Conservation (phyloP, 768 basidiomycete species). For the Suillus spraguei region DNA sequence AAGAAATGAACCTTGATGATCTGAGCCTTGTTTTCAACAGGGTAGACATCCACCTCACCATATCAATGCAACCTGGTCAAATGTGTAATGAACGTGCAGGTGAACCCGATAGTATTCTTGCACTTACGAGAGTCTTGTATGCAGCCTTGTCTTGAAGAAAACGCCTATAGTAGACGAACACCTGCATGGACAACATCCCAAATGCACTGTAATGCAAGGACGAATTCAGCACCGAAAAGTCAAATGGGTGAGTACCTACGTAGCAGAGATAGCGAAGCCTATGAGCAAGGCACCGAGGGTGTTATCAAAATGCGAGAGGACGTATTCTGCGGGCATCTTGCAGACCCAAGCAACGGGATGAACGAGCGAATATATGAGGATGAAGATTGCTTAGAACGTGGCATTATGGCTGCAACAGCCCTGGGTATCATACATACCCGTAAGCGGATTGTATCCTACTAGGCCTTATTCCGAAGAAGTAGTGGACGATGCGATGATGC, state of each 20-base stretch:
- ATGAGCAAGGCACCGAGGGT: conserved; percentile 65
- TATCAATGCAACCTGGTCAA: conserved; percentile 33
- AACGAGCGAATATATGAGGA: conserved; percentile 7
- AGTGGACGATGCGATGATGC: neutral
- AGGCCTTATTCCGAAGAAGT: conserved; percentile 14
- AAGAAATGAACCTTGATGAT: conserved; percentile 34
- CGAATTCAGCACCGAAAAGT: neutral
- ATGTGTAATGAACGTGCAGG: neutral
- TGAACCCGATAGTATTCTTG: neutral
- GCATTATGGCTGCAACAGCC: conserved; percentile 10
- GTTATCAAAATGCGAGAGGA: conserved; percentile 34
- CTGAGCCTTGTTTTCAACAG: neutral
- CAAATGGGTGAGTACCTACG: conserved; percentile 24
- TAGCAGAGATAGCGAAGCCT: conserved; percentile 54
- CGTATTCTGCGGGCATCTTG: conserved; percentile 18
- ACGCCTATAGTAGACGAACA: conserved; percentile 54
- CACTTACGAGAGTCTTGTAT: conserved; percentile 55
- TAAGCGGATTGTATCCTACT: conserved; percentile 11
- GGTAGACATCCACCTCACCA: conserved; percentile 28
- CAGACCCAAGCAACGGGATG: neutral
- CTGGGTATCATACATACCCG: conserved; percentile 1
- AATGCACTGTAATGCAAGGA: conserved; percentile 43
- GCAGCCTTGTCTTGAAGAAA: conserved; percentile 54
- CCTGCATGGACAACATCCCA: conserved; percentile 57
- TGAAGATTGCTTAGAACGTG: neutral